A percentile compares a stretch with the other conserved stretches of the same genome.
These are phyloP conservation scores for Epichloe sylvatica DNA, from an alignment of 2,329 filamentous ascomycete genomes.

Conservation along the genomic window DNA sequence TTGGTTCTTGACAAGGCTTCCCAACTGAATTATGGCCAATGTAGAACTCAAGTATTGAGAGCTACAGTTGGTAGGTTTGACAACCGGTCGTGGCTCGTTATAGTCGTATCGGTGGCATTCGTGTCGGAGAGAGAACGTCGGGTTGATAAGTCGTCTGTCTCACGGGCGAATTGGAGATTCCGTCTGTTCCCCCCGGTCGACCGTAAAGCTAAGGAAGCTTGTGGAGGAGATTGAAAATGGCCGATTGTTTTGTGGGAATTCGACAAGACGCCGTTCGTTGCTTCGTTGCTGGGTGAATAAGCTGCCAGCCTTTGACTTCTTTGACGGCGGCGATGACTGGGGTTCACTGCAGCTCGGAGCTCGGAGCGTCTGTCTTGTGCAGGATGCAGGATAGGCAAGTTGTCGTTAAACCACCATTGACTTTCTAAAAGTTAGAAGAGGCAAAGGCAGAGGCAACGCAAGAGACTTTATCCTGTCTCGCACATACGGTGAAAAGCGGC, in stretches of 20 bases:
- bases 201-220: not conserved
- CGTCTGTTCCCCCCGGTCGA: not conserved
- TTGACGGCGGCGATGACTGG: not conserved
- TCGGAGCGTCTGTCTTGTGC: not conserved
- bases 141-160: conserved; percentile 1
- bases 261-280: not conserved
- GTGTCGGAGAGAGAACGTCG: conserved; percentile 9
- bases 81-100: conserved; percentile 16
- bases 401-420: not conserved
- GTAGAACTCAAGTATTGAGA: not conserved
- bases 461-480: conserved; percentile 2
- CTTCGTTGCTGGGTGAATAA: conserved; percentile 3
- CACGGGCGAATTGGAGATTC: not conserved
- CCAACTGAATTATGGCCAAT: not conserved
- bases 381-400: not conserved
- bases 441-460: not conserved
- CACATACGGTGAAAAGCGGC: conserved; percentile 6
- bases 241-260: conserved; percentile 5
- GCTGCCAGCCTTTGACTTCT: not conserved
- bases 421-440: not conserved
- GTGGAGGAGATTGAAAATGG: not conserved
- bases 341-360: not conserved
- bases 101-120: conserved; percentile 20
- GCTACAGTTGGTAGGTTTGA: conserved; percentile 4
- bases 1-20: not conserved